Conservation (phyloP, 192 early-diverging fungal genomes). For the Globomyces pollinis-pini region DNA sequence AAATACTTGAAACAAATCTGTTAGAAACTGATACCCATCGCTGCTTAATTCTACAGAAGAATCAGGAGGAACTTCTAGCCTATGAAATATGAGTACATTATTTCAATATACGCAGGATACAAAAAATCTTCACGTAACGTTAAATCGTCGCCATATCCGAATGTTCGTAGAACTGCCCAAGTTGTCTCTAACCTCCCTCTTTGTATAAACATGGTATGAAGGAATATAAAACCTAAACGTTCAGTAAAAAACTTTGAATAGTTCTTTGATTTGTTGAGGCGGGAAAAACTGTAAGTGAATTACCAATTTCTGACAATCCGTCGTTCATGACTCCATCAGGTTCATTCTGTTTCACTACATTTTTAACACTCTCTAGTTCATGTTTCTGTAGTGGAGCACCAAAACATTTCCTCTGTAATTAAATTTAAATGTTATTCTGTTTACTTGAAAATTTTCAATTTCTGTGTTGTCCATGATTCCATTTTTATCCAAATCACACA, state of each 20-base stretch:
- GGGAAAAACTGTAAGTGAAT: too few species aligned
- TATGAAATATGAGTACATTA: too few species aligned
- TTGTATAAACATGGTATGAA: conserved; percentile 96
- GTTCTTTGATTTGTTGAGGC: not conserved
- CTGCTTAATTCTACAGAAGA: conserved; percentile 91
- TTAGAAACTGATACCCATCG: conserved; percentile 90
- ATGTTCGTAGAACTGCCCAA: conserved; percentile 92
- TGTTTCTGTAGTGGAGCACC: conserved; percentile 89
- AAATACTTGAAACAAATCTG: conserved; percentile 86
- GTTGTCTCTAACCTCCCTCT: conserved; percentile 95
- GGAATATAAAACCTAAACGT: conserved; percentile 89
- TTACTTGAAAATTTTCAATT: conserved; percentile 91
- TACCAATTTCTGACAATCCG: conserved; percentile 86
- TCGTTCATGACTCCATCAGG: conserved; percentile 74
- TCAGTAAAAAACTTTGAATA: conserved; percentile 2
- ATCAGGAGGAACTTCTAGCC: conserved; percentile 80
- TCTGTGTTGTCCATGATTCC: conserved; percentile 85
- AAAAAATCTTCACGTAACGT: conserved; percentile 87
- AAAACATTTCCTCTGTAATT: conserved; percentile 80
- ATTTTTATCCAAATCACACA: conserved; percentile 95
- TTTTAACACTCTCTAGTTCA: conserved; percentile 94
- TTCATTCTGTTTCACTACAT: conserved; percentile 83
- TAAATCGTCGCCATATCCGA: conserved; percentile 95
- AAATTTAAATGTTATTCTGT: too few species aligned
- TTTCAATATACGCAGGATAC: conserved; percentile 59